Percentiles rank a stretch among this genome's conserved stretches.
phyloP scores from a whole-genome alignment of 148 eudicot species.

The Fagopyrum tataricum region DNA sequence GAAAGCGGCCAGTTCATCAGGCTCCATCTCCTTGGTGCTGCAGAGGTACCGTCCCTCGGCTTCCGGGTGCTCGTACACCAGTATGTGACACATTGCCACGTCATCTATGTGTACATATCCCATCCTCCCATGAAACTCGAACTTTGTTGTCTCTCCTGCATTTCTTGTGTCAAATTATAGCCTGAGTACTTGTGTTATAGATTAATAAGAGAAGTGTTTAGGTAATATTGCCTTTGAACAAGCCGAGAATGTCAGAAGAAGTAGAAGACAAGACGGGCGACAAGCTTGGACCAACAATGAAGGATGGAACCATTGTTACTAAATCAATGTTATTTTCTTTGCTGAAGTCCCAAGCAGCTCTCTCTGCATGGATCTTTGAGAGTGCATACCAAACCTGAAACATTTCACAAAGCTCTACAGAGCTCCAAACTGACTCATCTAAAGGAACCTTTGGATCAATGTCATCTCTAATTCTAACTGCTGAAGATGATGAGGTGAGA shows the following conservation, averaged over 20 bases:
- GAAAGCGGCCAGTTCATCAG: constrained; percentile 44
- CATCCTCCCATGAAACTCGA: constrained; percentile 86
- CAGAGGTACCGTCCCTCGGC: constrained; percentile 84
- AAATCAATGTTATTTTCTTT: constrained; percentile 63
- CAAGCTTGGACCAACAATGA: constrained; percentile 76
- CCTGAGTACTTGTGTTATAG: too few species aligned
- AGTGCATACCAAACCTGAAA: constrained; percentile 73
- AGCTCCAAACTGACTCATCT: constrained; percentile 87
- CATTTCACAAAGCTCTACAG: constrained; percentile 61
- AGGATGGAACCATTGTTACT: constrained; percentile 74
- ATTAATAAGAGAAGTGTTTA: neutral
- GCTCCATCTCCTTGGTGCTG: constrained; percentile 59
- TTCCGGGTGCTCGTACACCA: constrained; percentile 57
- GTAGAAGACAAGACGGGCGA: constrained; percentile 60
- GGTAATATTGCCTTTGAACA: constrained; percentile 52
- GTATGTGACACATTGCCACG: constrained; percentile 72
- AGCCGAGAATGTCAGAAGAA: constrained; percentile 75
- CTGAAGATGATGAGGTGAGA: constrained; percentile 84
- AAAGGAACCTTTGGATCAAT: constrained; percentile 45
- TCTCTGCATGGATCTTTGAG: constrained; percentile 82
- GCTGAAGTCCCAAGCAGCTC: constrained; percentile 89
- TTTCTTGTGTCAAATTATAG: neutral
- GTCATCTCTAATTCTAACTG: constrained; percentile 60
- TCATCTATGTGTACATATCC: constrained; percentile 94
- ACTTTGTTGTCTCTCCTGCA: constrained; percentile 54